Conservation (phyloP, 2,329 filamentous ascomycete genomes). For the Parafenestella ontariensis region DNA sequence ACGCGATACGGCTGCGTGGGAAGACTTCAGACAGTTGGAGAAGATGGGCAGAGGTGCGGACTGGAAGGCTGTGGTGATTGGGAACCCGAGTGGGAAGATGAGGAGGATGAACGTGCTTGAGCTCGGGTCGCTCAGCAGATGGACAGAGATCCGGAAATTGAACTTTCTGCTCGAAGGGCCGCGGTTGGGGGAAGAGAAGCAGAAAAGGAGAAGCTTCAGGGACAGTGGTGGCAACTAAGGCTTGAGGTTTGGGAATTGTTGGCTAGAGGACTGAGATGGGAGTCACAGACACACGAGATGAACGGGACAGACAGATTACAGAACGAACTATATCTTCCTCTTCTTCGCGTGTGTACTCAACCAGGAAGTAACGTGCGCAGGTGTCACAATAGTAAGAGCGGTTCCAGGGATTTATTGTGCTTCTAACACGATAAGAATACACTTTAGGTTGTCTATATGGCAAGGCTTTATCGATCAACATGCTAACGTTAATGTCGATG, state of each 20-base stretch:
- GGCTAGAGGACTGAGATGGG: not conserved
- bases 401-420: not conserved
- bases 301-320: not conserved
- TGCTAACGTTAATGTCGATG: not conserved
- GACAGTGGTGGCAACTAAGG: constrained; percentile 3
- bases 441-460: too few species aligned
- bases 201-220: constrained; percentile 1
- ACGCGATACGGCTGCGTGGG: constrained; percentile 41
- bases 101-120: constrained; percentile 76
- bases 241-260: not conserved
- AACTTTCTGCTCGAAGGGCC: constrained; percentile 49
- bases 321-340: not conserved
- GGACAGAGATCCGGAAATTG: constrained; percentile 70
- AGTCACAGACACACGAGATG: not conserved
- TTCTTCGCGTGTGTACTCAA: not conserved
- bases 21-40: constrained; percentile 49
- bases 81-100: constrained; percentile 72
- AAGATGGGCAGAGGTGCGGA: constrained; percentile 54
- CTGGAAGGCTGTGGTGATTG: constrained; percentile 75
- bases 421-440: too few species aligned
- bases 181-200: constrained; percentile 23
- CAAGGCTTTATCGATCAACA: too few species aligned
- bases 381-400: not conserved
- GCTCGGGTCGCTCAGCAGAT: constrained; percentile 70
- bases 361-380: not conserved